Evolutionary conservation across 192 early-diverging fungal species (phyloP).

Genomic region (Backusella australiensis): DNA sequence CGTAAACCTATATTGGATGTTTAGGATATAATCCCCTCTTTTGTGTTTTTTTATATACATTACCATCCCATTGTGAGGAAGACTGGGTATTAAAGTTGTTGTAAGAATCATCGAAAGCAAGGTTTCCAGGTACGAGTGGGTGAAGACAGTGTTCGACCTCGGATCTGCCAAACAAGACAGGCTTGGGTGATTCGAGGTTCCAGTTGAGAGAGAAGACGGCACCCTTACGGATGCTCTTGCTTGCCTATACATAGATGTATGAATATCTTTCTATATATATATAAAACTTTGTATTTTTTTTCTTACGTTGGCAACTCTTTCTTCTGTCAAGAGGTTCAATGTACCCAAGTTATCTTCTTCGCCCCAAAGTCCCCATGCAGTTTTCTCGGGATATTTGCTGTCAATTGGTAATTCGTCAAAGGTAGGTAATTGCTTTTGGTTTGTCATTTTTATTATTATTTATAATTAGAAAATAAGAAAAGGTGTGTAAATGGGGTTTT

Average conservation of each 20-base stretch:
- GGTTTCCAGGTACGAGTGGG: constrained; percentile 10
- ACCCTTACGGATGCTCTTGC: constrained; percentile 20
- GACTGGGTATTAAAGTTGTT: constrained; percentile 35
- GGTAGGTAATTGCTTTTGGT: constrained; percentile 14
- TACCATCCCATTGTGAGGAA: constrained; percentile 37
- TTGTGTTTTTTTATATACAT: not conserved
- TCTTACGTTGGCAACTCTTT: constrained; percentile 18
- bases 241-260: constrained; percentile 8
- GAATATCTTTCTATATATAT: not conserved
- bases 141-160: not conserved
- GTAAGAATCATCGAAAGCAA: constrained; percentile 29
- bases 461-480: not conserved
- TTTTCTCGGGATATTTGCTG: constrained; percentile 22
- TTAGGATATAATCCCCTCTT: no score
- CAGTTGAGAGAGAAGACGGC: constrained; percentile 34
- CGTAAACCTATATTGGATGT: not conserved
- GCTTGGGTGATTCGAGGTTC: constrained; percentile 18
- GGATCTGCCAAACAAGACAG: constrained; percentile 15
- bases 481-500: not conserved
- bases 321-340: constrained; percentile 22
- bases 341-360: constrained; percentile 35
- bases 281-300: not conserved
- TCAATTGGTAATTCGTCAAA: constrained; percentile 33
- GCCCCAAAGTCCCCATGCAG: constrained; percentile 36
- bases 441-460: not conserved